phyloP scores from a whole-genome alignment of 805 yeast genomes.

The Brettanomyces custersianus region DNA sequence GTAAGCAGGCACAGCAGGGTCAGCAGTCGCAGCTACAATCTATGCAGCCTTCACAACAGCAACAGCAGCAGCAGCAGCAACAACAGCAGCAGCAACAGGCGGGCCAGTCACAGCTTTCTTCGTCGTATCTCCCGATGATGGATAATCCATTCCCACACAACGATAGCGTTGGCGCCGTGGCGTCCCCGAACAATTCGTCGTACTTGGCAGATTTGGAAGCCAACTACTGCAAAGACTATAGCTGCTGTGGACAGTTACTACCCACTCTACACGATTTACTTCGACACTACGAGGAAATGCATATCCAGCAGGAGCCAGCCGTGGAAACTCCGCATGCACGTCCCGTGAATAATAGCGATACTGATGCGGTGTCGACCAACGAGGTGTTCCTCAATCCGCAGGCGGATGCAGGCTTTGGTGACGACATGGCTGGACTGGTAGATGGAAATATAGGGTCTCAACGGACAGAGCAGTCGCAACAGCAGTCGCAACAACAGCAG shows the following conservation, averaged over 20 bases:
- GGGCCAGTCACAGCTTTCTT: slow-evolving; percentile 7
- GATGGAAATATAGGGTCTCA: not conserved
- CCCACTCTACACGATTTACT: slow-evolving; percentile 91
- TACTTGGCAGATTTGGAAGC: slow-evolving; percentile 92
- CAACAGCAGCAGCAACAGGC: slow-evolving; percentile 6
- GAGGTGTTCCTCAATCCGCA: slow-evolving; percentile 63
- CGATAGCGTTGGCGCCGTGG: slow-evolving; percentile 22
- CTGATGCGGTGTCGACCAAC: slow-evolving; percentile 87
- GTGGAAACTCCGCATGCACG: slow-evolving; percentile 32
- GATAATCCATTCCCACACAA: slow-evolving; percentile 11
- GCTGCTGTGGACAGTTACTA: slow-evolving; percentile 87
- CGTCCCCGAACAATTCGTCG: slow-evolving; percentile 54
- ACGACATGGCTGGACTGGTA: not conserved
- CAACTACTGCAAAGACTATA: slow-evolving; percentile 91
- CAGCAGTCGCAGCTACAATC: slow-evolving; percentile 1
- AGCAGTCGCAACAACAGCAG: slow-evolving; percentile 16
- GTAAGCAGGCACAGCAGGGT: not conserved
- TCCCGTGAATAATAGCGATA: slow-evolving; percentile 38
- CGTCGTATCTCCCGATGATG: slow-evolving; percentile 13
- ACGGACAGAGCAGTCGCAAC: slow-evolving; percentile 17
- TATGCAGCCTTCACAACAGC: slow-evolving; percentile 1
- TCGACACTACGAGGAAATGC: slow-evolving; percentile 94
- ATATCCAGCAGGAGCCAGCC: slow-evolving; percentile 51
- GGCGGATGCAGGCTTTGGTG: slow-evolving; percentile 1
- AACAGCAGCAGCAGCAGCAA: slow-evolving; percentile 1